Evolutionary conservation across 768 basidiomycete species (phyloP).

Genomic region (Butyriboletus loyo): DNA sequence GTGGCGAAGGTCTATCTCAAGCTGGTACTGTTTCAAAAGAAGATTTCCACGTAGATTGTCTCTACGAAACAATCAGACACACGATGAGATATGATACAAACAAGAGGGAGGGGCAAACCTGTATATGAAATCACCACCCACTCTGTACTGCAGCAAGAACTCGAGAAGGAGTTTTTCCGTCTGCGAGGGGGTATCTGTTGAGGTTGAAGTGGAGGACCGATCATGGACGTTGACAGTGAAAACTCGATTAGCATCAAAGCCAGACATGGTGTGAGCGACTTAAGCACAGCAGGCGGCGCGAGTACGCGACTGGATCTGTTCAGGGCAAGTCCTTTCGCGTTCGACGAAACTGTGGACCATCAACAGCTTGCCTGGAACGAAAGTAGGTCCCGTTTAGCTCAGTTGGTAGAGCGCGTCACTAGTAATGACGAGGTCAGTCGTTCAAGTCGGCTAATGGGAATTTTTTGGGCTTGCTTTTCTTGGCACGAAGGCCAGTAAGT

Average conservation of each 20-base stretch:
- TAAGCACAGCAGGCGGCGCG: not conserved
- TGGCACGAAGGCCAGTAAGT: not conserved
- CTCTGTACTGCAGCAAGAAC: slow-evolving; percentile 84
- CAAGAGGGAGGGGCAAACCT: slow-evolving; percentile 47
- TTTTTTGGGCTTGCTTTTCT: slow-evolving; percentile 8
- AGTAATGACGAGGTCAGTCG: slow-evolving; percentile 46
- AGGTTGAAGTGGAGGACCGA: slow-evolving; percentile 43
- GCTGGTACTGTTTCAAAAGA: slow-evolving; percentile 80
- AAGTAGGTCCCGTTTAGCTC: slow-evolving; percentile 37
- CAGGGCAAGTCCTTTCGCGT: slow-evolving; percentile 34
- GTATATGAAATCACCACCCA: slow-evolving; percentile 90
- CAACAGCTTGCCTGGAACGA: rapidly evolving
- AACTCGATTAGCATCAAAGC: slow-evolving; percentile 79
- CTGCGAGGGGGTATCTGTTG: slow-evolving; percentile 74
- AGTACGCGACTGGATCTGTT: slow-evolving; percentile 16
- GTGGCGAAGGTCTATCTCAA: slow-evolving; percentile 83
- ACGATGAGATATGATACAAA: not conserved
- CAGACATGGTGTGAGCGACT: slow-evolving; percentile 57
- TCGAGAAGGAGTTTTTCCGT: slow-evolving; percentile 78
- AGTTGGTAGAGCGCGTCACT: slow-evolving; percentile 52
- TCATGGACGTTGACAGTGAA: slow-evolving; percentile 81
- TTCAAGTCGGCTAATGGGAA: slow-evolving; percentile 43
- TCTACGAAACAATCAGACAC: slow-evolving; percentile 32
- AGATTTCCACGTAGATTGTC: slow-evolving; percentile 90
- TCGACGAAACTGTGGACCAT: not conserved